phyloP scores from a whole-genome alignment of 306 rosid genomes.

The Prinsepia uniflora region DNA sequence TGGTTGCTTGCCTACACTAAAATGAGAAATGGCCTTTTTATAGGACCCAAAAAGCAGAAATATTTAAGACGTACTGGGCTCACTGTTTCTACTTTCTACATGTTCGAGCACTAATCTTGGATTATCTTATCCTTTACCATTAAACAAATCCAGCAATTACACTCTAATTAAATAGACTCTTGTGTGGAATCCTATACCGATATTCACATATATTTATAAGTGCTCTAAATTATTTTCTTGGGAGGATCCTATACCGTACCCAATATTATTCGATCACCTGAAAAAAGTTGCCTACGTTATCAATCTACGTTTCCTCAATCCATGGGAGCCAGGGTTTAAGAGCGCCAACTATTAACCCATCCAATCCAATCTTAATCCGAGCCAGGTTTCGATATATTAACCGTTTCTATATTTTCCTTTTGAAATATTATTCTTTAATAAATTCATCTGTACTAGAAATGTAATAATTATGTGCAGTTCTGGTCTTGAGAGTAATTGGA shows the following conservation, averaged over 20 bases:
- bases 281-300: constrained; percentile 1
- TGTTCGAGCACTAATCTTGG: constrained; percentile 1
- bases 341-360: neutral
- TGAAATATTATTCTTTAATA: too few relatives aligned
- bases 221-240: neutral
- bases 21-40: constrained; percentile 5
- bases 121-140: constrained; percentile 9
- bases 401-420: neutral
- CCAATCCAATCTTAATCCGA: neutral
- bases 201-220: neutral
- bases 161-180: neutral
- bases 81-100: constrained; percentile 5
- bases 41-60: constrained; percentile 7
- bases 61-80: neutral
- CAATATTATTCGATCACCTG: constrained; percentile 1
- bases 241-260: neutral
- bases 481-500: too few relatives aligned
- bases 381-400: neutral
- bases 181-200: constrained; percentile 14
- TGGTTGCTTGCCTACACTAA: constrained; percentile 3
- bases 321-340: constrained; percentile 4
- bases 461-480: too few relatives aligned
- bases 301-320: constrained; percentile 12
- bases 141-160: constrained; percentile 11
- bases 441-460: too few relatives aligned